Base-by-base conservation (phyloP, 2,329 filamentous ascomycete genomes). In the Penicillium sp. region DNA sequence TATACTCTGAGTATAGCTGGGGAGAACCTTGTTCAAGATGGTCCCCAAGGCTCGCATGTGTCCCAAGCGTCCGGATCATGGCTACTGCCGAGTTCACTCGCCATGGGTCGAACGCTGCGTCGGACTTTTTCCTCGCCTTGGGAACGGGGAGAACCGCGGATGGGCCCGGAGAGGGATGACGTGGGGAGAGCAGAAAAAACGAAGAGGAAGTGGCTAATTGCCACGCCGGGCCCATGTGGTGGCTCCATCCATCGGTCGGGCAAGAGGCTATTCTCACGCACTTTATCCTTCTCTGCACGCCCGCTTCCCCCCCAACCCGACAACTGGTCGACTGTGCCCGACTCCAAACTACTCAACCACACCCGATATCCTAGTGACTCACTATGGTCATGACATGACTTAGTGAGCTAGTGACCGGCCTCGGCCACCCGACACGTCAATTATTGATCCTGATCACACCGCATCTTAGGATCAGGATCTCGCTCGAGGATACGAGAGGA, bases 101-200 rank as follows among this genome's bases (percentile, higher is more conserved):
- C 57, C 63, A 59, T 57, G 55, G 37, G 33, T 26, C 26, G 19
- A 52, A 30, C 22, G 25, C 19, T 55, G 43, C 43, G 38, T 33
- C 48, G 10, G 26, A 11, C 14, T 48, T 48, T 28, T 48, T 30
- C 54, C 28, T 53, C 51, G 22, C 25, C 19, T 13, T 11, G 26
- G 51, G 37, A 25, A 46, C 42, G 57, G 48, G 55, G 42, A 58
- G 60, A 64, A 65, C 63, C 57, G n/a, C 59, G 65, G 65, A 58
- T 45, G 46, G n/a, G 7, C 22, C 2, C 59, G 59, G 65, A 57
- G 19, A 52, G 51, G 19, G 40, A 62, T 66, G 65, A 67, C 64
- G 62, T 65, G 55, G 2, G 57, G 55, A 46, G 52, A 28, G 33
- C 6, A n/a, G 13, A 35, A 16, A 1, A 14, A 4, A 14, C 19